Conservation (phyloP, 768 basidiomycete genomes). For the Suillus plorans region DNA sequence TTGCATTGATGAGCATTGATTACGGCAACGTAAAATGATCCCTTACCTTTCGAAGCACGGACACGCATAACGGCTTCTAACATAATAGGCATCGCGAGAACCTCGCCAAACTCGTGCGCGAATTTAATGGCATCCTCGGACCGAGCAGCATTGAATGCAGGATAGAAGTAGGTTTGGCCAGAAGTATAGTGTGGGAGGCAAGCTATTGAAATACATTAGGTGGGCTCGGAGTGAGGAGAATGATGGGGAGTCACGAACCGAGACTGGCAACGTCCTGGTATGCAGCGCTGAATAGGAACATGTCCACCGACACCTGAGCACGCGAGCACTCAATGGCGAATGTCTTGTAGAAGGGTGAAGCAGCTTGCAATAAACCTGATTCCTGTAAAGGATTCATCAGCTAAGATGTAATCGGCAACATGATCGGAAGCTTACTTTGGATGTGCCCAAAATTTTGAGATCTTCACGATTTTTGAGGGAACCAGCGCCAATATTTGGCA, state of each 20-base stretch:
- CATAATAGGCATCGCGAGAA: constrained; percentile 92
- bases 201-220: constrained; percentile 43
- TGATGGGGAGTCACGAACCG: constrained; percentile 43
- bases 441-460: constrained; percentile 91
- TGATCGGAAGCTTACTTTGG: constrained; percentile 57
- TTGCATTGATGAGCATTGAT: neutral
- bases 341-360: constrained; percentile 94
- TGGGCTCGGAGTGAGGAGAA: constrained; percentile 5
- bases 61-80: constrained; percentile 98
- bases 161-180: constrained; percentile 97
- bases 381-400: constrained; percentile 50
- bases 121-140: constrained; percentile 98
- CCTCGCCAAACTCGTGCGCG: constrained; percentile 94
- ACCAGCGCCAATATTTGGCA: constrained; percentile 88
- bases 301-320: constrained; percentile 95
- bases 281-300: constrained; percentile 94
- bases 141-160: constrained; percentile 92
- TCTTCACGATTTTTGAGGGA: constrained; percentile 96
- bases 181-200: constrained; percentile 96
- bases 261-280: constrained; percentile 97
- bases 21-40: neutral
- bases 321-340: constrained; percentile 99
- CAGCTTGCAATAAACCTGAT: constrained; percentile 89
- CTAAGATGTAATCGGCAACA: neutral
- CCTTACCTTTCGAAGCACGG: constrained; percentile 87